phyloP scores from a whole-genome alignment of 768 basidiomycete genomes.

The Panaeolus papilionaceus region DNA sequence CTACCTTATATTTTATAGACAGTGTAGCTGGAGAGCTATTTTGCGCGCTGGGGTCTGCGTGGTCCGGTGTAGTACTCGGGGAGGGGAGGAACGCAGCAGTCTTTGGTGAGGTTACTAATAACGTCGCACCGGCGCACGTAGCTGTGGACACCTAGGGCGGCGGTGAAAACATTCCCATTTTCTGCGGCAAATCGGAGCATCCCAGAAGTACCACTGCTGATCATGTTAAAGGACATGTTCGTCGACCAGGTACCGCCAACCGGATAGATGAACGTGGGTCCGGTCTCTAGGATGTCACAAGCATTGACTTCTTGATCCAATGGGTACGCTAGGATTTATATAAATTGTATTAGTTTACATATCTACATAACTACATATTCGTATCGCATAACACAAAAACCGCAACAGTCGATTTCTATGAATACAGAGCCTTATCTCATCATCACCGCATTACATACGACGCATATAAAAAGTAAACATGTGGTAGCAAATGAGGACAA shows the following conservation, averaged over 20 bases:
- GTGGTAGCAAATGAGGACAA: neutral
- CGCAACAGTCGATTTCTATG: too few relatives aligned
- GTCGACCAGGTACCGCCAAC: neutral
- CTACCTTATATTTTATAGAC: neutral
- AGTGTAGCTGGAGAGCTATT: neutral
- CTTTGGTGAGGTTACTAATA: neutral
- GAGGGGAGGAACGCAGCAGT: neutral
- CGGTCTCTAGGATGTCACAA: too few relatives aligned
- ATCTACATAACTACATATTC: too few relatives aligned
- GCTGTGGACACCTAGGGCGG: neutral
- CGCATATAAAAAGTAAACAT: neutral
- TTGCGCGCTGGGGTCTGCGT: neutral
- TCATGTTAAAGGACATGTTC: neutral
- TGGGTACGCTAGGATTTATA: too few relatives aligned
- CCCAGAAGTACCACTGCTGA: neutral
- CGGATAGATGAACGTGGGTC: too few relatives aligned
- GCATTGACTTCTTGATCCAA: too few relatives aligned
- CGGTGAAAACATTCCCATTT: neutral
- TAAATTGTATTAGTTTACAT: too few relatives aligned
- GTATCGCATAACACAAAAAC: too few relatives aligned
- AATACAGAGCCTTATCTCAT: too few relatives aligned
- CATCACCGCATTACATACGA: too few relatives aligned
- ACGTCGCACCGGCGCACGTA: neutral
- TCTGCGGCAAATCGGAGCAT: neutral
- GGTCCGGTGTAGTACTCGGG: neutral